Evolutionary conservation across 345 rosid genomes (phyloP).

Genomic region (Arabidopsis suecica): DNA sequence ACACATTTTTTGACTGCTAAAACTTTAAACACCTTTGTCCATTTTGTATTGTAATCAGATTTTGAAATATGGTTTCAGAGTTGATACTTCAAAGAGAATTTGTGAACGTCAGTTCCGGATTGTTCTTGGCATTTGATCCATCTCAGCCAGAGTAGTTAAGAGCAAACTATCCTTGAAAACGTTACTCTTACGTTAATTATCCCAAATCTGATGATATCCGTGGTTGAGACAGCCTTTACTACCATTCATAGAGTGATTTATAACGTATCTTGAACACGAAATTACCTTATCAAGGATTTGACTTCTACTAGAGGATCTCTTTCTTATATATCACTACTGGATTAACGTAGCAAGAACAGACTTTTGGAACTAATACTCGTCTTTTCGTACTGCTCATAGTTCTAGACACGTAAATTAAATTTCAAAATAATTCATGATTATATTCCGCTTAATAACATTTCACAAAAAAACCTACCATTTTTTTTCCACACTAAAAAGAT

Average conservation of each 20-base stretch:
- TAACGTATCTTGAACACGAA: background rate
- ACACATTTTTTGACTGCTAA: constrained; percentile 35
- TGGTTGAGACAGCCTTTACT: background rate
- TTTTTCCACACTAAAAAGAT: background rate
- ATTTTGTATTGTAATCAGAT: constrained; percentile 31
- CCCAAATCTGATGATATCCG: background rate
- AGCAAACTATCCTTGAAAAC: background rate
- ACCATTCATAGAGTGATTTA: background rate
- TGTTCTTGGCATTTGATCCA: background rate
- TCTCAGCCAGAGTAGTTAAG: background rate
- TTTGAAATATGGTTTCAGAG: background rate
- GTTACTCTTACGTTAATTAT: background rate
- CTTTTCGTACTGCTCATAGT: too few relatives aligned
- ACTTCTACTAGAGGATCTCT: background rate
- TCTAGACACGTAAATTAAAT: too few relatives aligned
- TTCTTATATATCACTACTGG: background rate
- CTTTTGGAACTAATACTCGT: background rate
- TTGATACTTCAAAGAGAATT: background rate
- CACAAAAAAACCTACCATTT: background rate
- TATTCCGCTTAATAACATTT: background rate
- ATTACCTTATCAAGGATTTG: background rate
- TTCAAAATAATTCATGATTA: background rate
- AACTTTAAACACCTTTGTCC: background rate
- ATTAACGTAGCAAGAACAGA: background rate
- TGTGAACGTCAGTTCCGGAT: background rate